Base-by-base conservation (phyloP, 192 early-diverging fungal species). In the Funneliformis mosseae region DNA sequence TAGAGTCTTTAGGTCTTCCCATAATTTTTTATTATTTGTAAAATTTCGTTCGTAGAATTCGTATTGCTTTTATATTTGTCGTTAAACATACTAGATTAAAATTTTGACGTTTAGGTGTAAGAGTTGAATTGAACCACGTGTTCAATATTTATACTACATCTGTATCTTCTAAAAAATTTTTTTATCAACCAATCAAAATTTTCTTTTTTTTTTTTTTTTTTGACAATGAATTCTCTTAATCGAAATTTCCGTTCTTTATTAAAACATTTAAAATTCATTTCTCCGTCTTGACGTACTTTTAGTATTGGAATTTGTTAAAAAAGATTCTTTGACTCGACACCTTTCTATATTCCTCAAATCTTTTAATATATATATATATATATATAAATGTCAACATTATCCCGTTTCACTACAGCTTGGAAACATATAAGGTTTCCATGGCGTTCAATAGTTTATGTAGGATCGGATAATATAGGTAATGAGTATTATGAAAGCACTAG, bases 391-490 rank as follows among this genome's bases (percentile, higher is more conserved):
- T 67, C 64, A 0, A 38, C 11, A 11, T 38, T 76, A 33, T 76
- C 77, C 8, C 62, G 45, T 21, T 55, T 79, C 4, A 9, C 38
- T 23, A 38, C n/a, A 50, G 7, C 46, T 2, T 79, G 78, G 78
- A 69, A 61, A 27, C 28, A 33, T 60, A 4, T 25, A 41, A 25
- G 48, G 4, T 79, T 79, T 27, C 78, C 78, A 1, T 79, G 78
- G 78, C 67, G 78, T 42, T 6, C 46, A 55, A 38, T 5, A 48
- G 10, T 71, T 16, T 72, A 46, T 59, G 78, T 79, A 4, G 78
- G 78, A 21, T 60, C 68, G 27, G 78, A 79, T 43, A 42, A 71
- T 38, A 45, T 14, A n/a, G 78, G 78, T n/a, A 79, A 79, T 42
- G 69, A 69, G 5, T 79, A 79, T 67, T 79, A 71, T 61, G 78